Conservation (phyloP, 2,329 filamentous ascomycete genomes). For the Diplodia corticola region DNA sequence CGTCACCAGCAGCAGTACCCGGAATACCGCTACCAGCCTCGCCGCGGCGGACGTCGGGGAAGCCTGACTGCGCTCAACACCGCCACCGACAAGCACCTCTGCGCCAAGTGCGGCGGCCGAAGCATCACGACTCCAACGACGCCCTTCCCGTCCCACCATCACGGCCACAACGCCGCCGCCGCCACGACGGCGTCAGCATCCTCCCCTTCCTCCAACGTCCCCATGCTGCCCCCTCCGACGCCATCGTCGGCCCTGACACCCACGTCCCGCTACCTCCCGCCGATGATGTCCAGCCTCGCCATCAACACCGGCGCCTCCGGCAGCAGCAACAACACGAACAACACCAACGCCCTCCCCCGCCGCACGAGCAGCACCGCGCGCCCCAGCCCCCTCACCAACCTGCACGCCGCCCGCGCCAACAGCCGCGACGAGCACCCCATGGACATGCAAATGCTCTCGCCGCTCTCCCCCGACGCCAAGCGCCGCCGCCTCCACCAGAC, state of each 20-base stretch:
- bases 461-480: constrained; percentile 38
- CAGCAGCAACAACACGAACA: too few species aligned
- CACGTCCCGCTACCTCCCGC: constrained; percentile 35
- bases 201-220: constrained; percentile 24
- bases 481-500: constrained; percentile 35
- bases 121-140: constrained; percentile 64
- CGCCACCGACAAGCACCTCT: constrained; percentile 53
- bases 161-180: constrained; percentile 41
- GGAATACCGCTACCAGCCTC: constrained; percentile 90
- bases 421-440: constrained; percentile 9
- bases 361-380: neutral
- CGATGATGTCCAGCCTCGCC: constrained; percentile 45
- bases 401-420: constrained; percentile 28
- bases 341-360: too few species aligned
- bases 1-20: constrained; percentile 89
- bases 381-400: constrained; percentile 27
- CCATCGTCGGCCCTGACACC: constrained; percentile 35
- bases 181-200: constrained; percentile 54
- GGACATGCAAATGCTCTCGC: constrained; percentile 21
- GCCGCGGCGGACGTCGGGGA: constrained; percentile 52
- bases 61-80: constrained; percentile 27
- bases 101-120: constrained; percentile 70
- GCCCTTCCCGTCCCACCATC: constrained; percentile 40
- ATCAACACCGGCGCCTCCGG: constrained; percentile 32
- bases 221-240: constrained; percentile 42